Base-by-base conservation (phyloP, 139 green algal species). In the Coelastrella sp. region DNA sequence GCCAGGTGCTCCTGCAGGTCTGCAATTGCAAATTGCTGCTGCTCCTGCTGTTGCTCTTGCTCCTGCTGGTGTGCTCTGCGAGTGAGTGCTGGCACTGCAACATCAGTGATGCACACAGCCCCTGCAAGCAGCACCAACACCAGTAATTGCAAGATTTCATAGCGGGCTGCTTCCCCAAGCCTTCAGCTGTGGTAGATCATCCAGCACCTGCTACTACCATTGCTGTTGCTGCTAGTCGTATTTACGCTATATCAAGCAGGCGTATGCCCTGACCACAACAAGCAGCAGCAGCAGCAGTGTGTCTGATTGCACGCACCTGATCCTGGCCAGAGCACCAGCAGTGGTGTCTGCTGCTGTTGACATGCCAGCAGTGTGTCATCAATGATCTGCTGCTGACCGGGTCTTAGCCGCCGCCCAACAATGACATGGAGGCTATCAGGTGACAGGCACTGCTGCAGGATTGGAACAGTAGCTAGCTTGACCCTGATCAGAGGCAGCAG, bases 301-400 rank as follows among this genome's bases (percentile, higher is more conserved):
- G n/a, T 22, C 74, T 59, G 8, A 59, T 0, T 57, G 7, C 0
- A 24, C 74, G 8, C 80, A 73, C 82, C 65, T 61, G 82, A 24
- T 10, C 82, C 82, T 20, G 82, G 63, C 27, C 25, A 87, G 61
- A 87, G 25, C 63, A 87, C 27, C 82, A 87, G 10, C 65, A 87
- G 56, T 7, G 82, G 82, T 25, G 27, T 63, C 3, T 35, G 7
- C 11, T 35, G 15, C 65, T 78, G 63, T 65, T 49, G 25, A 17
- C 17, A 65, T 63, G 22, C 8, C 27, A 9, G 60, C 63, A 68
- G 7, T 56, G 60, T 7, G 35, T 68, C 25, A 15, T 15, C 59
- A 66, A 35, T 7, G 35, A n/a, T 7, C 15, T 8, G 17, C 9
- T 14, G 10, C 56, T 84, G 17, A 49, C n/a, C 49, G 19, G 22